These are phyloP conservation scores for Marasmius sp. DNA, from an alignment of 1,284 basidiomycete species.

Conservation along the genomic window DNA sequence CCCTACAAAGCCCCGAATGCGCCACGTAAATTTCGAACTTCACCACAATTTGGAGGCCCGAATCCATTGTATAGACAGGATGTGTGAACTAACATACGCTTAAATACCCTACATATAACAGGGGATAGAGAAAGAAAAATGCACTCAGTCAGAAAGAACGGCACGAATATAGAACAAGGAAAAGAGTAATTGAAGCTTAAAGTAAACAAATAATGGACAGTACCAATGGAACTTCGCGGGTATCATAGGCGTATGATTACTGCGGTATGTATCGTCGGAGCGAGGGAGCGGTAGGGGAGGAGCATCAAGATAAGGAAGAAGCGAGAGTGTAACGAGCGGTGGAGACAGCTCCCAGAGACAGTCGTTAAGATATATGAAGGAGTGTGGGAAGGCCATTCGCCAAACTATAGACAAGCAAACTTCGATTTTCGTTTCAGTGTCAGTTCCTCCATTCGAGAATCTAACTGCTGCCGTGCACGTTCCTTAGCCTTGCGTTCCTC, in stretches of 20 bases:
- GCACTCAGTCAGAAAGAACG: constrained; percentile 3
- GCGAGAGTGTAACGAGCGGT: not conserved
- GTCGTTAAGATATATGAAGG: not conserved
- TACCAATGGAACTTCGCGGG: not conserved
- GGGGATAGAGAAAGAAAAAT: constrained; percentile 11
- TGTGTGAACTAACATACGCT: not conserved
- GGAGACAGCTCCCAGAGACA: not conserved
- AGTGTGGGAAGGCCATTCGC: constrained; percentile 9
- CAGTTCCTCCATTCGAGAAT: constrained; percentile 82
- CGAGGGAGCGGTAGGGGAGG: not conserved
- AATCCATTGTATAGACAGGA: not conserved
- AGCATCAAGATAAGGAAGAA: not conserved
- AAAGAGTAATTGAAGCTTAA: constrained; percentile 5
- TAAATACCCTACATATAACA: constrained; percentile 18
- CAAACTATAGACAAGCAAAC: constrained; percentile 72
- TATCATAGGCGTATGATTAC: not conserved
- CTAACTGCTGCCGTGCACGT: constrained; percentile 78
- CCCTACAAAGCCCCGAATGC: too few relatives aligned
- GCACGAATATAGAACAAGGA: not conserved
- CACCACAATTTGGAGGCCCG: too few relatives aligned
- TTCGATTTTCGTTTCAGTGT: constrained; percentile 78
- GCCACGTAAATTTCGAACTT: too few relatives aligned
- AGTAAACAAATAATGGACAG: not conserved
- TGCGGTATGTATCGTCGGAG: not conserved
- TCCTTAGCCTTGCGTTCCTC: constrained; percentile 84